These are phyloP conservation scores for Lupinus albus DNA, from an alignment of 306 rosid genomes.

Conservation along the genomic window DNA sequence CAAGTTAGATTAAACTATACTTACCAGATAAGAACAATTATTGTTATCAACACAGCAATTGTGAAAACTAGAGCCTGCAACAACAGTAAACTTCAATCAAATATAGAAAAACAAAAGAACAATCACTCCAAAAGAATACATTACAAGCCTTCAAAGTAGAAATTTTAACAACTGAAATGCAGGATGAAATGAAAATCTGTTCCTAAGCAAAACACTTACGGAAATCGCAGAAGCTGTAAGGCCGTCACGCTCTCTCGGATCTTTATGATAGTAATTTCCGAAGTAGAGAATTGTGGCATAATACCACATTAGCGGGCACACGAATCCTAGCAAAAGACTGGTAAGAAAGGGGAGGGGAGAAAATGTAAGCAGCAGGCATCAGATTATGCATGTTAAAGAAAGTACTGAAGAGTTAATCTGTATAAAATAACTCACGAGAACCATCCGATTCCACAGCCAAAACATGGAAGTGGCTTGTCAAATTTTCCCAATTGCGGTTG, in stretches of 20 bases:
- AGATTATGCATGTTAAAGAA: conserved; percentile 27
- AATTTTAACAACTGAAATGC: conserved; percentile 5
- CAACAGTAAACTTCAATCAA: conserved; percentile 26
- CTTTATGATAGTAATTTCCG: conserved; percentile 74
- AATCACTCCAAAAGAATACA: not conserved
- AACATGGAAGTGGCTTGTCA: conserved; percentile 64
- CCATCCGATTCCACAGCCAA: conserved; percentile 68
- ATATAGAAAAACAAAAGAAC: not conserved
- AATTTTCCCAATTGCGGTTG: conserved; percentile 52
- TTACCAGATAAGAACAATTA: conserved; percentile 41
- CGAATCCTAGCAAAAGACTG: conserved; percentile 87
- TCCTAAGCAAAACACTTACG: conserved; percentile 48
- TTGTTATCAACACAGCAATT: conserved; percentile 48
- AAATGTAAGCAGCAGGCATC: conserved; percentile 19
- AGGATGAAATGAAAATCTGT: conserved; percentile 6
- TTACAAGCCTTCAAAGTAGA: conserved; percentile 10
- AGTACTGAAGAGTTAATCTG: conserved; percentile 3
- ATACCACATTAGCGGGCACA: conserved; percentile 79
- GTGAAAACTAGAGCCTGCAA: conserved; percentile 75
- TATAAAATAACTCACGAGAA: conserved; percentile 53
- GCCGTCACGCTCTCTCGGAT: conserved; percentile 96
- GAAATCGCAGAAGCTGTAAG: conserved; percentile 95
- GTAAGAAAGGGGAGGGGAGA: conserved; percentile 17
- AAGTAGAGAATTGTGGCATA: conserved; percentile 85
- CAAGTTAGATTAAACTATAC: conserved; percentile 32